Percentiles rank a stretch among this genome's conserved stretches.
phyloP scores from a whole-genome alignment of 2,329 filamentous ascomycete species.

The Pseudonectria foliicola region DNA sequence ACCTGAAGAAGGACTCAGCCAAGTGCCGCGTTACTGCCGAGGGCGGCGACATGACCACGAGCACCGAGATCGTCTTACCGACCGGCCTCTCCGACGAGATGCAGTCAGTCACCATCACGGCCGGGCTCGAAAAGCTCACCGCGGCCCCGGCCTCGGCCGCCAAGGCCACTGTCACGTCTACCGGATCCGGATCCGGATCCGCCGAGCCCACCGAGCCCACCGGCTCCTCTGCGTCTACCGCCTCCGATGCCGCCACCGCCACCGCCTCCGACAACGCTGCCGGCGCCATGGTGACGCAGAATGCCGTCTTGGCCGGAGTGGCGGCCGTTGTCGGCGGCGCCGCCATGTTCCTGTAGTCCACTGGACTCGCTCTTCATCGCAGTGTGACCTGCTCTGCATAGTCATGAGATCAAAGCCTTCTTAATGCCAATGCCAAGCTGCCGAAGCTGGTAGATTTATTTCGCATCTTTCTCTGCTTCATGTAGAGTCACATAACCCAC shows the following conservation, averaged over 20 bases:
- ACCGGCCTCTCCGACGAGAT: conserved; percentile 15
- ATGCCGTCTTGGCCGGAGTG: conserved; percentile 29
- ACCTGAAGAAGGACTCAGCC: too few relatives aligned
- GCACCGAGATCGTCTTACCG: conserved; percentile 3
- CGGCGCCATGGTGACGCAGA: conserved; percentile 25
- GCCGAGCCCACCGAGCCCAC: conserved; percentile 1
- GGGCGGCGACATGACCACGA: too few relatives aligned
- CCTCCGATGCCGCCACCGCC: conserved; percentile 10
- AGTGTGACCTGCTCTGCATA: too few relatives aligned
- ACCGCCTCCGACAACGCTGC: conserved; percentile 23
- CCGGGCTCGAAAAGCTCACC: conserved; percentile 30
- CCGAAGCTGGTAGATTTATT: too few relatives aligned
- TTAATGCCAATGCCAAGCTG: too few relatives aligned
- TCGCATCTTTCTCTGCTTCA: too few relatives aligned
- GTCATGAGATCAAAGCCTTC: too few relatives aligned
- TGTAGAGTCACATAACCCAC: too few relatives aligned
- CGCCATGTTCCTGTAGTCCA: conserved; percentile 26
- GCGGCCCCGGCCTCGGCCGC: conserved; percentile 11
- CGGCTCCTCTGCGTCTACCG: conserved; percentile 3
- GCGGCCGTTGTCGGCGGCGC: conserved; percentile 28
- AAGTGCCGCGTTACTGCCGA: too few relatives aligned
- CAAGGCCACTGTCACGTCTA: conserved; percentile 7
- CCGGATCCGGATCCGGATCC: conserved; percentile 5
- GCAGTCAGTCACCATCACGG: conserved; percentile 30
- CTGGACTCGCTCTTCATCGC: too few relatives aligned